These are phyloP conservation scores for Sporormia fimetaria DNA, from an alignment of 495 filamentous ascomycete species.

Conservation along the genomic window DNA sequence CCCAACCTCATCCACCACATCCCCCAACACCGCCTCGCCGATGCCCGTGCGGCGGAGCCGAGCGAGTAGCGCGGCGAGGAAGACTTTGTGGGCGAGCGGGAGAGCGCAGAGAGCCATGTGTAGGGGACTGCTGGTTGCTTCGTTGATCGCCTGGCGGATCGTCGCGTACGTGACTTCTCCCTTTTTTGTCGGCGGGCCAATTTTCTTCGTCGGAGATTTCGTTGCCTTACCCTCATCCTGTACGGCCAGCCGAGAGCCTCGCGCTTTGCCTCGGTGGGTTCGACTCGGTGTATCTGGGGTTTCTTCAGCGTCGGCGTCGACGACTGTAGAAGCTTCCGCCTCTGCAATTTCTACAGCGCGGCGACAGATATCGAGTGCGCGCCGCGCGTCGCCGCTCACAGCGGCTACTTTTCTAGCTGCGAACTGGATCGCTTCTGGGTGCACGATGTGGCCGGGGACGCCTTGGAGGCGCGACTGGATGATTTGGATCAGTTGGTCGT, in stretches of 20 bases:
- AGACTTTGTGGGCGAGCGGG: conserved; percentile 69
- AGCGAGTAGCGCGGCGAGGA: conserved; percentile 69
- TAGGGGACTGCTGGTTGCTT: conserved; percentile 84
- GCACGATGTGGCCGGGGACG: conserved; percentile 81
- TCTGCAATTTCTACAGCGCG: conserved; percentile 94
- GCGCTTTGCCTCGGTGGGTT: conserved; percentile 24
- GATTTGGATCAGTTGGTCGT: conserved; percentile 96
- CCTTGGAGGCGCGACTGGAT: conserved; percentile 79
- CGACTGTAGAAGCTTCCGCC: conserved; percentile 38
- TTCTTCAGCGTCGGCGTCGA: conserved; percentile 29
- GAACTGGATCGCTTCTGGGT: conserved; percentile 90
- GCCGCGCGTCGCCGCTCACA: conserved; percentile 84
- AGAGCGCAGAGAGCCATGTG: conserved; percentile 76
- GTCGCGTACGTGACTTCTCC: conserved; percentile 80
- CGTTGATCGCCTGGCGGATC: conserved; percentile 85
- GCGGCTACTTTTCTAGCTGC: conserved; percentile 93
- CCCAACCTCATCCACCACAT: conserved; percentile 82
- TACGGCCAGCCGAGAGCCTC: conserved; percentile 1
- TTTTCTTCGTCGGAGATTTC: conserved; percentile 19
- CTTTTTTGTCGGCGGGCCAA: conserved; percentile 5
- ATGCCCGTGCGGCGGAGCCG: conserved; percentile 73
- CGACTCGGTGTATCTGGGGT: conserved; percentile 37
- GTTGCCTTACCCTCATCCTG: conserved; percentile 11
- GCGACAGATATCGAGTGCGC: conserved; percentile 90
- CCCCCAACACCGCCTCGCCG: conserved; percentile 76